Percentiles rank a stretch among this genome's conserved stretches.
Conservation (phyloP, 768 basidiomycete genomes). For the Hydnomerulius pinastri region DNA sequence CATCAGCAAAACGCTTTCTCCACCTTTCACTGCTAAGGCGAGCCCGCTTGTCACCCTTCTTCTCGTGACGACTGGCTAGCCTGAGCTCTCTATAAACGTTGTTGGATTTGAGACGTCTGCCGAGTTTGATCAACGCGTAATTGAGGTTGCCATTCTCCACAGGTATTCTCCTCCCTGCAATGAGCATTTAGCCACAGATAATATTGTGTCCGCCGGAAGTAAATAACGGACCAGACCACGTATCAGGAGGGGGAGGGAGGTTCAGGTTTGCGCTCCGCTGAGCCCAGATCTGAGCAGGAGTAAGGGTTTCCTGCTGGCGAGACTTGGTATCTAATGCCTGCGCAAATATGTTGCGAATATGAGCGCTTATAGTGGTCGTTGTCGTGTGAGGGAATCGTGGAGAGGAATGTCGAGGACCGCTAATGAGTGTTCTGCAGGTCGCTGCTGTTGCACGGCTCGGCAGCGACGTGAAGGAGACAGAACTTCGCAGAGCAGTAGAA, state of each 20-base stretch:
- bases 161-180: conserved; percentile 60
- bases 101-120: conserved; percentile 54
- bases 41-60: conserved; percentile 78
- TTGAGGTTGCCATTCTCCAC: conserved; percentile 47
- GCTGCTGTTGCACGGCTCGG: not conserved
- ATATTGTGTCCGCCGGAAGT: not conserved
- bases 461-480: not conserved
- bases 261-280: conserved; percentile 20
- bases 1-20: conserved; percentile 77
- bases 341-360: conserved; percentile 14
- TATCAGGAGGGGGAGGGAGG: conserved; percentile 42
- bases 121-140: conserved; percentile 50
- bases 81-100: conserved; percentile 53
- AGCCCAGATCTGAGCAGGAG: conserved; percentile 41
- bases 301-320: conserved; percentile 10
- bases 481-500: conserved; percentile 14
- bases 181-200: conserved; percentile 7
- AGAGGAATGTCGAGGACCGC: conserved; percentile 11
- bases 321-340: conserved; percentile 18
- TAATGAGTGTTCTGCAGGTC: not conserved
- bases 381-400: conserved; percentile 7
- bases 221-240: conserved; percentile 56
- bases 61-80: conserved; percentile 67
- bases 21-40: conserved; percentile 75
- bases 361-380: not conserved